Percentiles rank a stretch among this genome's conserved stretches.
Conservation (phyloP, 495 filamentous ascomycete genomes). For the Hypoxylon trugodes region DNA sequence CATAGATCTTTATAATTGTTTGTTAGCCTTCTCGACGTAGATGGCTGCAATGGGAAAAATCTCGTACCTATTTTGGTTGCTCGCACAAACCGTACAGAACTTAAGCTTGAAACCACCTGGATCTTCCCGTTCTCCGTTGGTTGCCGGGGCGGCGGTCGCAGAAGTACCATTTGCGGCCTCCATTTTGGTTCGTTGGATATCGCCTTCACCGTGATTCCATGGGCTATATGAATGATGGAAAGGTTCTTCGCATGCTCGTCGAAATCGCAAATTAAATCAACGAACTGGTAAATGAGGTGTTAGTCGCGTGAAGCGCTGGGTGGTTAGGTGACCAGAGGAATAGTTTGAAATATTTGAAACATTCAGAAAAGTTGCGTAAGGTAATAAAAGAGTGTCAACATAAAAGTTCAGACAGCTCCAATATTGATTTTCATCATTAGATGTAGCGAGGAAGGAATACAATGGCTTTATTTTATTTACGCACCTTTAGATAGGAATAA, state of each 20-base stretch:
- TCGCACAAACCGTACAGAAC: constrained; percentile 98
- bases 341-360: background rate
- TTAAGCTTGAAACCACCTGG: constrained; percentile 76
- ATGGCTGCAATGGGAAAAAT: background rate
- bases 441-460: background rate
- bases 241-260: constrained; percentile 21
- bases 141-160: constrained; percentile 32
- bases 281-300: constrained; percentile 1
- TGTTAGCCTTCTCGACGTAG: constrained; percentile 1
- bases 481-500: background rate
- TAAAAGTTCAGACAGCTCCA: constrained; percentile 95
- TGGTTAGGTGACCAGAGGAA: background rate
- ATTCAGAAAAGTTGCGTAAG: constrained; percentile 63
- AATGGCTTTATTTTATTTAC: constrained; percentile 4
- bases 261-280: background rate
- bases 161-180: constrained; percentile 45
- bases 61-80: constrained; percentile 88
- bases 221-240: constrained; percentile 6
- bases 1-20: constrained; percentile 74
- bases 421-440: constrained; percentile 71
- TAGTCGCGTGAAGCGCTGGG: too few relatives aligned
- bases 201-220: constrained; percentile 23
- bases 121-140: constrained; percentile 54
- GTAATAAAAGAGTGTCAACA: constrained; percentile 61
- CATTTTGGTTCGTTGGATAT: constrained; percentile 35